Evolutionary conservation across 345 rosid species (phyloP).

Genomic region (Bruguiera gymnorhiza): DNA sequence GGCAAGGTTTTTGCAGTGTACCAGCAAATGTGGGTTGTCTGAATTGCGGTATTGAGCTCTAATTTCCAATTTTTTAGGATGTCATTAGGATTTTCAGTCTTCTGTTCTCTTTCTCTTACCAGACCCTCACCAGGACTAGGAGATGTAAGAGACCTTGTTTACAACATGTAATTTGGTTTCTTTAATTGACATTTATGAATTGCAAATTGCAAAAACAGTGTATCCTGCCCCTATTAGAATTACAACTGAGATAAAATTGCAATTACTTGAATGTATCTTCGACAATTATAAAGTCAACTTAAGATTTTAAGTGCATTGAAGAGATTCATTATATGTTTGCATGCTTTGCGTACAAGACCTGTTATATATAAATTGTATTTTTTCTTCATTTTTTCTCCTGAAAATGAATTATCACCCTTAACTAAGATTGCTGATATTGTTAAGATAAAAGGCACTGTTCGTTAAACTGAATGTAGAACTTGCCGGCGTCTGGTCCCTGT

Average conservation of each 20-base stretch:
- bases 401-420: no score
- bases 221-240: background rate
- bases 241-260: background rate
- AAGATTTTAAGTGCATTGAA: no score
- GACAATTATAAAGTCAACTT: no score
- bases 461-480: no score
- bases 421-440: no score
- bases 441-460: no score
- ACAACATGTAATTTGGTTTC: no score
- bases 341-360: no score
- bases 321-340: no score
- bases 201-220: constrained; percentile 17
- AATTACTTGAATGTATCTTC: background rate
- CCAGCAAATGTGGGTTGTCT: constrained; percentile 6
- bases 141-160: constrained; percentile 3
- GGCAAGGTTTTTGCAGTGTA: constrained; percentile 8
- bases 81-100: background rate
- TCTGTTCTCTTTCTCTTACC: background rate
- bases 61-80: background rate
- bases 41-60: constrained; percentile 8
- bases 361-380: no score
- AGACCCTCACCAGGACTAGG: constrained; percentile 6
- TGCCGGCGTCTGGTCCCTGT: no score
- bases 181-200: constrained; percentile 4
- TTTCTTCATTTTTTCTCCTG: no score